Conservation (phyloP, 345 rosid species). For the Moricandia arvensis region DNA sequence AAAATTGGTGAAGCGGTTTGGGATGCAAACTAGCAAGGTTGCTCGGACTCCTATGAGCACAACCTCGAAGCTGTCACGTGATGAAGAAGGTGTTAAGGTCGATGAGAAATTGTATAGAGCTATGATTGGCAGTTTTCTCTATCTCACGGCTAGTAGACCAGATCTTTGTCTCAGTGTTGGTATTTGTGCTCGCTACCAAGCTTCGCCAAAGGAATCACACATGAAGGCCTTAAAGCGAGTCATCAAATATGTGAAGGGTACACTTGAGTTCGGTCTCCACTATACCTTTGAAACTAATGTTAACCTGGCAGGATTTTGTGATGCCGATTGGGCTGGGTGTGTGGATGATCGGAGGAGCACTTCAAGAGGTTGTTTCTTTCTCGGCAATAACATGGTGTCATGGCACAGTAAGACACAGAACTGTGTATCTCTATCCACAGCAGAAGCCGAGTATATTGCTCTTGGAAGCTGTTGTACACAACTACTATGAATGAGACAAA, state of each 20-base stretch:
- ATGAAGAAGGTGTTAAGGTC: not conserved
- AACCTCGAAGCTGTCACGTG: not conserved
- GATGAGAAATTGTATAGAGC: not conserved
- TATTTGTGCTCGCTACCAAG: not conserved
- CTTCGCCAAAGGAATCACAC: not conserved
- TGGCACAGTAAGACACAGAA: too few relatives aligned
- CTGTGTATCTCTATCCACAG: too few relatives aligned
- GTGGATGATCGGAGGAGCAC: too few relatives aligned
- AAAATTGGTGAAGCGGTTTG: not conserved
- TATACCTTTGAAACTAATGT: too few relatives aligned
- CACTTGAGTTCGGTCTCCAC: too few relatives aligned
- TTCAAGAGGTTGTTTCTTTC: too few relatives aligned
- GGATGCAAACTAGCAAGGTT: not conserved
- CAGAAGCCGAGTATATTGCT: not conserved
- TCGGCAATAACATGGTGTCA: too few relatives aligned
- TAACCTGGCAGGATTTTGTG: not conserved
- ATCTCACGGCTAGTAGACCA: not conserved
- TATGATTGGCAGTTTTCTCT: not conserved
- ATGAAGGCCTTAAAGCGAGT: not conserved
- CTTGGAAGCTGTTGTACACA: not conserved
- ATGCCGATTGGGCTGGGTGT: not conserved
- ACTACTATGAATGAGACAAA: not conserved
- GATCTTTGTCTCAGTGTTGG: not conserved
- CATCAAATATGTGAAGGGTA: not conserved
- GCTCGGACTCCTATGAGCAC: not conserved